Base-by-base conservation (phyloP, 345 rosid genomes). In the Lepidium didymum region DNA sequence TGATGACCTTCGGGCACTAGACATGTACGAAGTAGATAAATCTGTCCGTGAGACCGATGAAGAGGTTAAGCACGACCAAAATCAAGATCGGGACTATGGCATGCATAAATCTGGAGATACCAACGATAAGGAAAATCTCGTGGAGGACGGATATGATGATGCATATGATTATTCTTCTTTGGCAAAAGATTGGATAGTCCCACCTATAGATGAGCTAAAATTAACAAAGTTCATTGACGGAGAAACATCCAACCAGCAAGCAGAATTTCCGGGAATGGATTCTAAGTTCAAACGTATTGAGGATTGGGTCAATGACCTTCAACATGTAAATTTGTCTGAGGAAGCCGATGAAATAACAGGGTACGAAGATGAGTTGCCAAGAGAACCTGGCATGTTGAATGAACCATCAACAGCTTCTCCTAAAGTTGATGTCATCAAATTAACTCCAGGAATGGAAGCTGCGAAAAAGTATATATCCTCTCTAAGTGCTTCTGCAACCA, bases 261-360 rank as follows among this genome's bases (percentile, higher is more conserved):
- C 81, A 63, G 86, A 80, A 52, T 66, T 72, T 62, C 75, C 86
- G 7, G 77, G 76, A 53, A 82, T 81, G 73, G 89, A 87, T 82
- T 91, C 78, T 64, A 94, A 83, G 78, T 51, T 84, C 27, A 91
- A 82, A 86, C 85, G 93, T 8, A 87, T 89, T 8, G 81, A 87
- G 79, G 90, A 89, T 21, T 94, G 99, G 99, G 89, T 94, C 56
- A 81, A 57, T 50, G 90, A 86, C 76, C 90, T 91, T 72, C 89
- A 91, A 60, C 87, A 83, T 54, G 86, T 81, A 65, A 62, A 65
- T 65, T 74, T 88, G 21, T 42, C 70, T 41, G 93, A 82, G 56
- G 97, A 85, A 73, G 70, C 67, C n/a, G 57, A 44, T 38, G 88
- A 82, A 75, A 43, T 78, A 44, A 60, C 67, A 46, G 75, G 64